Percentiles rank a stretch among this genome's conserved stretches.
Conservation (phyloP, 2,329 filamentous ascomycete genomes). For the Phialocephala subalpina region DNA sequence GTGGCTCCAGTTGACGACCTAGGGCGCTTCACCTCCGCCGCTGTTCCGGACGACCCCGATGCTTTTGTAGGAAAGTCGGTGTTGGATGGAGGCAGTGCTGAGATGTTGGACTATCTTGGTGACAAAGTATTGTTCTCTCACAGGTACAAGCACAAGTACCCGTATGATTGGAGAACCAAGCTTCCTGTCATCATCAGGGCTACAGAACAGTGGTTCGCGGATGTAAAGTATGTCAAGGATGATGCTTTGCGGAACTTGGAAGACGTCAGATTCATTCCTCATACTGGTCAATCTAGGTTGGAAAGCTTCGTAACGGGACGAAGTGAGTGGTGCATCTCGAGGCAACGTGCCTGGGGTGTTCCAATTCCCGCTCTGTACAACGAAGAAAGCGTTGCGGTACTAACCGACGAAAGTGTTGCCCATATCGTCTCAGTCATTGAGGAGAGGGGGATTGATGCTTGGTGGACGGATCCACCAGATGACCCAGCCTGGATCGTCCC, state of each 20-base stretch:
- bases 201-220: constrained; percentile 97
- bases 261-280: constrained; percentile 80
- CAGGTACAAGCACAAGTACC: constrained; percentile 87
- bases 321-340: constrained; percentile 97
- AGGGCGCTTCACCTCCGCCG: constrained; percentile 82
- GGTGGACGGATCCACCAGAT: constrained; percentile 85
- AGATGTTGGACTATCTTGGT: constrained; percentile 74
- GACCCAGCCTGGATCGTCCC: constrained; percentile 81
- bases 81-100: constrained; percentile 71
- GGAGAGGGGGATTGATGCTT: constrained; percentile 84
- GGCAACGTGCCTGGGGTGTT: constrained; percentile 95
- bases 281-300: constrained; percentile 75
- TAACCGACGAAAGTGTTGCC: constrained; percentile 79
- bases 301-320: constrained; percentile 87
- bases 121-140: constrained; percentile 74
- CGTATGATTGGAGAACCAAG: constrained; percentile 98
- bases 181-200: constrained; percentile 89
- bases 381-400: constrained; percentile 74
- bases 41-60: constrained; percentile 74
- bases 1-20: constrained; percentile 85
- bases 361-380: constrained; percentile 93
- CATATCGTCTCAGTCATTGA: constrained; percentile 86
- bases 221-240: constrained; percentile 83
- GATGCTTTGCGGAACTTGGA: constrained; percentile 75
- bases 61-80: constrained; percentile 77